Evolutionary conservation across 257 asterid species (phyloP).

Genomic region (Fraxinus anomala): DNA sequence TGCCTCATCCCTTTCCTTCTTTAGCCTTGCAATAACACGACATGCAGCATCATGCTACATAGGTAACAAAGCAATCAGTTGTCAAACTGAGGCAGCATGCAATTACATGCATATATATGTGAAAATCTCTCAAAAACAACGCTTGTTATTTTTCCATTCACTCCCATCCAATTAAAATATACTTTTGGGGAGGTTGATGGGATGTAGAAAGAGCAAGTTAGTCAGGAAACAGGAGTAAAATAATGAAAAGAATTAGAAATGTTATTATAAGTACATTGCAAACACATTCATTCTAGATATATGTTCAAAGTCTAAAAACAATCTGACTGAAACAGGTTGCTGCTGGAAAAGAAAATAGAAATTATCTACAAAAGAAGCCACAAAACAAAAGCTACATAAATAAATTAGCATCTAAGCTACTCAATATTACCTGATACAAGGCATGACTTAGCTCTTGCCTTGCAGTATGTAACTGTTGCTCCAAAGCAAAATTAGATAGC

Average conservation of each 20-base stretch:
- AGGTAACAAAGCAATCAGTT: slow-evolving; percentile 18
- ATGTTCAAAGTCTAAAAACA: background rate
- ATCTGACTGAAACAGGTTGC: background rate
- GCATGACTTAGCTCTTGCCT: slow-evolving; percentile 99
- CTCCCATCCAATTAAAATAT: background rate
- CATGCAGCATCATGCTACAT: slow-evolving; percentile 99
- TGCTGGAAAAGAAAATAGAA: background rate
- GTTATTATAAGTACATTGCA: background rate
- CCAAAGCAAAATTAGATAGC: slow-evolving; percentile 95
- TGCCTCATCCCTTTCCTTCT: slow-evolving; percentile 97
- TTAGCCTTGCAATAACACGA: slow-evolving; percentile 97
- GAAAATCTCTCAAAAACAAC: background rate
- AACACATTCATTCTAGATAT: background rate
- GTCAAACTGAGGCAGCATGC: slow-evolving; percentile 6
- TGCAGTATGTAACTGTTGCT: slow-evolving; percentile 90
- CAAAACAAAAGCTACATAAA: background rate
- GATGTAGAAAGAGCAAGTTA: background rate
- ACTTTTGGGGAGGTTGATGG: background rate
- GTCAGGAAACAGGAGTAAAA: background rate
- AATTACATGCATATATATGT: background rate
- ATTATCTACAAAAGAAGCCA: background rate
- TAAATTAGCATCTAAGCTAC: slow-evolving; percentile 6
- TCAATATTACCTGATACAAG: slow-evolving; percentile 70
- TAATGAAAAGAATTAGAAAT: background rate
- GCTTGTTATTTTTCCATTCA: background rate